A percentile compares a stretch with the other conserved stretches of the same genome.
phyloP scores from a whole-genome alignment of 2,329 filamentous ascomycete species.

The Coleophoma eucalyptorum region DNA sequence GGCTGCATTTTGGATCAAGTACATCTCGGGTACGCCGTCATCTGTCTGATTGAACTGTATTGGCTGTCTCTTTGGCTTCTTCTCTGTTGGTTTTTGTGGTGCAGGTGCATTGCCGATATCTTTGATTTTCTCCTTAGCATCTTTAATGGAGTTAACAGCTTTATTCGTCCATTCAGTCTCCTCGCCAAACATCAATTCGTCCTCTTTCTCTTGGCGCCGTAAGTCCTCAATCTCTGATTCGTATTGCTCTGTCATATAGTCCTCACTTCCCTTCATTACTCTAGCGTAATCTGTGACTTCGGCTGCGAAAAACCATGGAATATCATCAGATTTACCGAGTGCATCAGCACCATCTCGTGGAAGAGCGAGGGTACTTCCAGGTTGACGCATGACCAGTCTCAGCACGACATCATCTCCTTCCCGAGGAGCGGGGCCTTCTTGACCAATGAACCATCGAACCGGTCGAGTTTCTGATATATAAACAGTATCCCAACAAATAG shows the following conservation, averaged over 20 bases:
- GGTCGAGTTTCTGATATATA: constrained; percentile 87
- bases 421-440: constrained; percentile 75
- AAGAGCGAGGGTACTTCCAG: constrained; percentile 80
- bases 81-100: constrained; percentile 44
- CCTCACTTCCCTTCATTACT: constrained; percentile 89
- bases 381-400: constrained; percentile 75
- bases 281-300: constrained; percentile 93
- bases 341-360: constrained; percentile 75
- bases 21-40: constrained; percentile 46
- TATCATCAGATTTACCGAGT: constrained; percentile 65
- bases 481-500: constrained; percentile 91
- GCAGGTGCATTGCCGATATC: constrained; percentile 64
- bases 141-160: constrained; percentile 70
- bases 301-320: constrained; percentile 93
- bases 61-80: constrained; percentile 40
- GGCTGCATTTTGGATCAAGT: constrained; percentile 41
- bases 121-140: constrained; percentile 71
- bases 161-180: constrained; percentile 90
- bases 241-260: constrained; percentile 81
- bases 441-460: constrained; percentile 85
- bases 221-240: constrained; percentile 75
- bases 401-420: constrained; percentile 89
- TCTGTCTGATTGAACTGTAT: constrained; percentile 43
- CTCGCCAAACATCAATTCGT: constrained; percentile 87
- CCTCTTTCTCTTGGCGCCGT: constrained; percentile 74